These are phyloP conservation scores for Smallanthus sonchifolius DNA, from an alignment of 129 eudicot species.

Conservation along the genomic window DNA sequence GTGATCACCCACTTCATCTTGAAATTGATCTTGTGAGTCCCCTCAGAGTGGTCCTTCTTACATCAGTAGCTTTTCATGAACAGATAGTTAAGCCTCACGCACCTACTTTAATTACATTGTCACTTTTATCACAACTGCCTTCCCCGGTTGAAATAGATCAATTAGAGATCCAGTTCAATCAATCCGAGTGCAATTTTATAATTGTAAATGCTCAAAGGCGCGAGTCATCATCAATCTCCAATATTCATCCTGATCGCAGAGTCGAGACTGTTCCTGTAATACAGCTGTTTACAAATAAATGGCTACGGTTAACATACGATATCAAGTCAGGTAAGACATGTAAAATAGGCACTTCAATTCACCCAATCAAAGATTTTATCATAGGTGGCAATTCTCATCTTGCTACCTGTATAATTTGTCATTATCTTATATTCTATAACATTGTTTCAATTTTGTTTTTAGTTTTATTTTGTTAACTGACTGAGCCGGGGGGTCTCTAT, in stretches of 20 bases:
- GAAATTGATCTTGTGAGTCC: constrained; percentile 98
- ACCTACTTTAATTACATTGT: constrained; percentile 57
- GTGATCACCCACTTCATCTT: constrained; percentile 66
- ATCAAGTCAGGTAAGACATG: constrained; percentile 61
- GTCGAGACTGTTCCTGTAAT: constrained; percentile 71
- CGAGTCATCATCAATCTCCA: constrained; percentile 45
- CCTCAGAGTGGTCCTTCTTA: constrained; percentile 76
- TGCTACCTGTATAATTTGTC: background rate
- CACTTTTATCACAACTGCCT: constrained; percentile 84
- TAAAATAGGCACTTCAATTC: constrained; percentile 8
- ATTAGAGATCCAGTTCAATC: constrained; percentile 89
- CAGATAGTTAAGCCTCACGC: constrained; percentile 77
- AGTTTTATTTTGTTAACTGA: background rate
- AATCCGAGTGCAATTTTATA: constrained; percentile 81
- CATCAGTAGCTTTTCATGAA: constrained; percentile 95
- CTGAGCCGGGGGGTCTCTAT: no score
- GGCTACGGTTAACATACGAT: constrained; percentile 85
- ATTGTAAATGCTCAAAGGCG: constrained; percentile 67
- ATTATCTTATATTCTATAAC: background rate
- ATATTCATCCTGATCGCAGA: constrained; percentile 63
- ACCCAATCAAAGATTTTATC: background rate
- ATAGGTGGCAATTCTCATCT: background rate
- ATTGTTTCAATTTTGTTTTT: background rate
- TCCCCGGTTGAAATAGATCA: constrained; percentile 76
- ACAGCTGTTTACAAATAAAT: constrained; percentile 64